Evolutionary conservation across 305 asterid species (phyloP), one percentile per base, ranked within the genome.

Genomic region (Plantago lanceolata): DNA sequence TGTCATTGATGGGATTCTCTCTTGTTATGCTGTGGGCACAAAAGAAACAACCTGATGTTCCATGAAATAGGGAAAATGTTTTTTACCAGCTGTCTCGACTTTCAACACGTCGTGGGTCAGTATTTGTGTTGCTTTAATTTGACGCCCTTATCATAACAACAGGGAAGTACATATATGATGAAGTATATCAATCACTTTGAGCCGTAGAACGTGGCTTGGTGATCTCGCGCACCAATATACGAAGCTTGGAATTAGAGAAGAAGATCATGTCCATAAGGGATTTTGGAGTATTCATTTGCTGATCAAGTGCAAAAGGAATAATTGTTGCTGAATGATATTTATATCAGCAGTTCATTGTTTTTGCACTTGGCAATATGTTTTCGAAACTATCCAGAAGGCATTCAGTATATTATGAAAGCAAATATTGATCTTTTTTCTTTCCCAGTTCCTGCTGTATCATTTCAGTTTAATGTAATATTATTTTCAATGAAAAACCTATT

Each of bases 1-100:
- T 92, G 96, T 87, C 96, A 12, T 71, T 92, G 73, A 89, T 89
- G 94, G 97, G 98, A 53, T 92, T 92, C 80, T 79, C 97, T 61
- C 95, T 92, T 15, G 98, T 92, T 33, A 79, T 87, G 96, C 40
- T 87, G 48, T 92, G 98, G 96, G 72, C 81, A 55, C 80, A 61
- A 78, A 84, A 60, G 76, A 77, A 79, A 66, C 71, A 76, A 65
- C 45, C 77, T 45, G 70, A 66, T 59, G 66, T 33, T 20, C 55
- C 60, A 64, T 51, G 68, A 67, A 65, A 56, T 48, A 60, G 43
- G 59, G 21, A 51, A 51, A 8, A 33, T 8, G 7, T 3, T 33
- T 5, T 33, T 33, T 11, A 6, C 9, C 40, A 33, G 40, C 40
- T 33, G 7, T 6, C 40, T 5, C 9, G 40, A 48, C n/a, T 15